A percentile compares a stretch with the other conserved stretches of the same genome.
Evolutionary conservation across 768 basidiomycete species (phyloP).

Genomic region (Crucibulum laeve): DNA sequence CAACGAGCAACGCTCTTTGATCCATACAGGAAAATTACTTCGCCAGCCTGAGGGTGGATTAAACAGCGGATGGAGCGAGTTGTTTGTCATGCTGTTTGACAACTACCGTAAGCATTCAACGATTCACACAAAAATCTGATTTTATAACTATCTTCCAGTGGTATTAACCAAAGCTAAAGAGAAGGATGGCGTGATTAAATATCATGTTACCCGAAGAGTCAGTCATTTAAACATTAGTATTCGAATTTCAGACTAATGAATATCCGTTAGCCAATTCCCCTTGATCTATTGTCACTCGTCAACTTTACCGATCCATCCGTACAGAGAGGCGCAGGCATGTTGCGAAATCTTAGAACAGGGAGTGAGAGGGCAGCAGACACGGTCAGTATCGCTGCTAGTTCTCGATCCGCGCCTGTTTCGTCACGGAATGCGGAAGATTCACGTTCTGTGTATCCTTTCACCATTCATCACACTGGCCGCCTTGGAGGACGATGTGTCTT

Average conservation of each 20-base stretch:
- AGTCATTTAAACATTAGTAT: slow-evolving; percentile 17
- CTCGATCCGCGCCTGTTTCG: slow-evolving; percentile 17
- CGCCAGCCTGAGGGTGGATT: slow-evolving; percentile 80
- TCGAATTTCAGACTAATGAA: slow-evolving; percentile 35
- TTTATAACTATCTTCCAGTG: slow-evolving; percentile 39
- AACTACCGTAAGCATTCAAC: slow-evolving; percentile 71
- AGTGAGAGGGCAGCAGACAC: slow-evolving; percentile 14
- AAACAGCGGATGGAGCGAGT: slow-evolving; percentile 79
- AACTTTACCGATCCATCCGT: slow-evolving; percentile 76
- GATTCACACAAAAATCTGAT: neutral
- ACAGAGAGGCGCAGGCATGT: slow-evolving; percentile 61
- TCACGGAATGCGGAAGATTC: slow-evolving; percentile 54
- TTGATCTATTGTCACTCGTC: slow-evolving; percentile 81
- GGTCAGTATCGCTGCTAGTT: slow-evolving; percentile 9
- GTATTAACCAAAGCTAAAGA: slow-evolving; percentile 81
- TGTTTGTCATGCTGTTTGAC: slow-evolving; percentile 89
- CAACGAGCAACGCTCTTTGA: slow-evolving; percentile 78
- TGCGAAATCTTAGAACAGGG: slow-evolving; percentile 56
- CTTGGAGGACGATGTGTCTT: slow-evolving; percentile 79
- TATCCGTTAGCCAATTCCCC: slow-evolving; percentile 72
- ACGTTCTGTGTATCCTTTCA: slow-evolving; percentile 78
- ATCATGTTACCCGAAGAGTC: slow-evolving; percentile 74
- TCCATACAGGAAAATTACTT: slow-evolving; percentile 77
- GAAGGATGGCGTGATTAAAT: slow-evolving; percentile 69
- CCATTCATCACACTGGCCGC: slow-evolving; percentile 84